A percentile compares a stretch with the other conserved stretches of the same genome.
phyloP scores from a whole-genome alignment of 768 basidiomycete species.

The Tylopilus vinaceipallidus region DNA sequence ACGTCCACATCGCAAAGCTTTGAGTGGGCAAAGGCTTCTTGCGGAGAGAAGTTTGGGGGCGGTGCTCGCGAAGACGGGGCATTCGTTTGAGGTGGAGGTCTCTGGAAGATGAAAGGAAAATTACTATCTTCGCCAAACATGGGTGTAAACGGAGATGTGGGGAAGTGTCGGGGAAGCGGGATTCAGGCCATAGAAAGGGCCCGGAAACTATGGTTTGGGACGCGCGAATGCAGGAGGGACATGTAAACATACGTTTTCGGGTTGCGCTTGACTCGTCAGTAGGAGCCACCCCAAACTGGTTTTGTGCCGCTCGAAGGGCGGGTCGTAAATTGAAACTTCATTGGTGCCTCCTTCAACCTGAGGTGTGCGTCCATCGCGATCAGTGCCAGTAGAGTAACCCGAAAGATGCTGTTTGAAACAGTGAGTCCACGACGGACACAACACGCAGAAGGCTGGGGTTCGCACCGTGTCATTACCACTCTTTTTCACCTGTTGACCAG shows the following conservation, averaged over 20 bases:
- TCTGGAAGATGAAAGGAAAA: constrained; percentile 72
- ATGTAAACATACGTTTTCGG: constrained; percentile 62
- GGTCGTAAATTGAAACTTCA: constrained; percentile 87
- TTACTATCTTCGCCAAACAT: constrained; percentile 64
- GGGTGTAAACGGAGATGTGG: constrained; percentile 39
- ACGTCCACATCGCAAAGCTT: constrained; percentile 74
- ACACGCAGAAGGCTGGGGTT: too few relatives aligned
- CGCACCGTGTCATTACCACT: too few relatives aligned
- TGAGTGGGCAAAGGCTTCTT: constrained; percentile 53
- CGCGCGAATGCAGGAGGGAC: constrained; percentile 21
- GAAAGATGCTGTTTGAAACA: not conserved
- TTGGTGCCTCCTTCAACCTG: constrained; percentile 77
- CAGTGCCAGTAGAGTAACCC: not conserved
- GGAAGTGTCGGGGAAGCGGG: constrained; percentile 34
- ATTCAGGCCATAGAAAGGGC: constrained; percentile 44
- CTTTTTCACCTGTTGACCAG: too few relatives aligned
- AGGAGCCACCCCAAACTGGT: constrained; percentile 55
- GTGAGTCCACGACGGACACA: too few relatives aligned
- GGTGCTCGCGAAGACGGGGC: constrained; percentile 61
- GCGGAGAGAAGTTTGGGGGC: constrained; percentile 55
- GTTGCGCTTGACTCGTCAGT: constrained; percentile 51
- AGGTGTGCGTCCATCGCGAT: constrained; percentile 25
- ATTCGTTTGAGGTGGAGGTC: constrained; percentile 43
- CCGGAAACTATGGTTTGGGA: constrained; percentile 36
- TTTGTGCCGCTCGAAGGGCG: constrained; percentile 49